These are phyloP conservation scores for Malus hybrid DNA, from an alignment of 331 rosid species.

Conservation along the genomic window DNA sequence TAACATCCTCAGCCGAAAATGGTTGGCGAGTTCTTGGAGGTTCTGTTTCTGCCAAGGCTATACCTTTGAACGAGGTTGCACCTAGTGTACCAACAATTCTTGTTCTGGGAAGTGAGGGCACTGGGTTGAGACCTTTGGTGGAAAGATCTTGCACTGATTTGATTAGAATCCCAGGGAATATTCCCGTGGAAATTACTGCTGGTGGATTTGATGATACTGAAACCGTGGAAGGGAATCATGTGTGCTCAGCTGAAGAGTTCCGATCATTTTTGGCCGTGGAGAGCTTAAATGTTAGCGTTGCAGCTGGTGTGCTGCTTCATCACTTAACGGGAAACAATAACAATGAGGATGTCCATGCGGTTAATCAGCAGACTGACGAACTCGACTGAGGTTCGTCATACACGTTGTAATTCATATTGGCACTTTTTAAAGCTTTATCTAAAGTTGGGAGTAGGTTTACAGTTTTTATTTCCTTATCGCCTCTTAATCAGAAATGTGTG, in stretches of 20 bases:
- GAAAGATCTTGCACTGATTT: constrained; percentile 89
- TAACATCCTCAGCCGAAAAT: constrained; percentile 76
- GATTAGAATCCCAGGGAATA: constrained; percentile 58
- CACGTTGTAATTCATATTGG: background rate
- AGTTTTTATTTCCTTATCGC: background rate
- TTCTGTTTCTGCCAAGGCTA: constrained; percentile 68
- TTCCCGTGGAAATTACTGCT: constrained; percentile 28
- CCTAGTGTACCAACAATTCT: constrained; percentile 75
- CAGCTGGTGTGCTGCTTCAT: constrained; percentile 91
- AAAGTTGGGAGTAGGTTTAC: background rate
- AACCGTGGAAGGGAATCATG: constrained; percentile 18
- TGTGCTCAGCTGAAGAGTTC: constrained; percentile 49
- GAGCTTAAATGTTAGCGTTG: constrained; percentile 94
- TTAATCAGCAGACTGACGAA: constrained; percentile 12
- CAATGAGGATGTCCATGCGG: constrained; percentile 12
- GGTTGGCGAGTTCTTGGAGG: constrained; percentile 96
- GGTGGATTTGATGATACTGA: constrained; percentile 35
- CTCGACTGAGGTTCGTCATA: constrained; percentile 24
- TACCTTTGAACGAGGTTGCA: constrained; percentile 57
- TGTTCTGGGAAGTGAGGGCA: constrained; percentile 93
- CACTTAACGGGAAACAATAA: constrained; percentile 55
- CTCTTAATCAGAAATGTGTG: background rate
- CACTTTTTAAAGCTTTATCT: background rate
- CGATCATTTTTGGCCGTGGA: constrained; percentile 84
- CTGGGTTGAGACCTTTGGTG: constrained; percentile 92